phyloP scores from a whole-genome alignment of 331 rosid species.

The Prunus yedoensis region DNA sequence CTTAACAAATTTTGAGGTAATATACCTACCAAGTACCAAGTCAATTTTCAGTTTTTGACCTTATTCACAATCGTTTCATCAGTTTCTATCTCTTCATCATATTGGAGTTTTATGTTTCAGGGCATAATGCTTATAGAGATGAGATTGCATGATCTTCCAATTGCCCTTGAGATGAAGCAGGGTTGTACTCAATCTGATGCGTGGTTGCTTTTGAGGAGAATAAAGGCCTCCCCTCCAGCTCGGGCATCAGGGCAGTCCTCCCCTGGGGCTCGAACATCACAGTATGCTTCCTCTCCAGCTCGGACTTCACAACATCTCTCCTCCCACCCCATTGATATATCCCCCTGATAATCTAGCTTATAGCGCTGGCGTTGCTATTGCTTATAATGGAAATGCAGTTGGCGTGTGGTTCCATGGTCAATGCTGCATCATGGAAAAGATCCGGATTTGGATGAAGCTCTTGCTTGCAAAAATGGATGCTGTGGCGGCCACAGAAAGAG shows the following conservation, averaged over 20 bases:
- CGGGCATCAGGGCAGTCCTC: slow-evolving; percentile 23
- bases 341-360: slow-evolving; percentile 35
- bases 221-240: slow-evolving; percentile 36
- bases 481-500: neutral
- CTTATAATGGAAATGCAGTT: neutral
- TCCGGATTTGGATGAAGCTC: neutral
- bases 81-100: slow-evolving; percentile 4
- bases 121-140: slow-evolving; percentile 76
- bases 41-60: neutral
- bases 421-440: neutral
- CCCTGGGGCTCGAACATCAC: slow-evolving; percentile 12
- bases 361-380: neutral
- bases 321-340: slow-evolving; percentile 48
- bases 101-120: slow-evolving; percentile 38
- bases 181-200: slow-evolving; percentile 78
- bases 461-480: neutral
- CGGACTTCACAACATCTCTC: slow-evolving; percentile 20
- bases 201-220: slow-evolving; percentile 69
- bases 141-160: slow-evolving; percentile 50
- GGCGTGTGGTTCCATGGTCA: neutral
- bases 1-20: slow-evolving; percentile 80
- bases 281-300: slow-evolving; percentile 17
- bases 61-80: neutral
- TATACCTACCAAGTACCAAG: neutral
- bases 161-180: slow-evolving; percentile 71